Evolutionary conservation across 1,139 yeast species (phyloP).

Genomic region (Sugiyamaella paludigena): DNA sequence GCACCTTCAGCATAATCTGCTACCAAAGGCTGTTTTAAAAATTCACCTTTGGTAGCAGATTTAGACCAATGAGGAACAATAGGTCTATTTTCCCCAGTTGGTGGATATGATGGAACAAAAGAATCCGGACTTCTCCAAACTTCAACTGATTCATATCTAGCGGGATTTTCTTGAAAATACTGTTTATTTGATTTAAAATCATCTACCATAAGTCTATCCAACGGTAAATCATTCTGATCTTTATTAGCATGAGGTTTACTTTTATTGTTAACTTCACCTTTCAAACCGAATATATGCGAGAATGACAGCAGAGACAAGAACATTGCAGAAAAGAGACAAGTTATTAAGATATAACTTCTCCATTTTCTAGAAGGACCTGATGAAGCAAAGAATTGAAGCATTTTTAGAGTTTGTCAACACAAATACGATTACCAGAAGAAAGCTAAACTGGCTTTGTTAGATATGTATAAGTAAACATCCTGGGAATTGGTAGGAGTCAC

Average conservation of each 20-base stretch:
- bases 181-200: neutral
- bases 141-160: slow-evolving; percentile 18
- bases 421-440: too few relatives aligned
- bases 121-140: slow-evolving; percentile 20
- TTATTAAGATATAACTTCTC: slow-evolving; percentile 1
- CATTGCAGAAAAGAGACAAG: slow-evolving; percentile 1
- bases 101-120: slow-evolving; percentile 13
- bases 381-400: neutral
- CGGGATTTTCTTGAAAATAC: neutral
- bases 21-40: slow-evolving; percentile 28
- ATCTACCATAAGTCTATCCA: neutral
- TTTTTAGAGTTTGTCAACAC: neutral
- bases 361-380: neutral
- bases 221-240: too few relatives aligned
- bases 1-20: slow-evolving; percentile 29
- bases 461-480: too few relatives aligned
- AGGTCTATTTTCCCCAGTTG: slow-evolving; percentile 7
- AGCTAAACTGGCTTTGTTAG: too few relatives aligned
- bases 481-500: too few relatives aligned
- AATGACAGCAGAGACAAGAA: slow-evolving; percentile 1
- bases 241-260: too few relatives aligned
- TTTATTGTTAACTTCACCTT: neutral
- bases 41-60: slow-evolving; percentile 17
- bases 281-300: neutral
- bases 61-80: slow-evolving; percentile 12